Percentiles rank a stretch among this genome's conserved stretches.
These are phyloP conservation scores for Delphinella strobiligena DNA, from an alignment of 2,329 filamentous ascomycete species.

Conservation along the genomic window DNA sequence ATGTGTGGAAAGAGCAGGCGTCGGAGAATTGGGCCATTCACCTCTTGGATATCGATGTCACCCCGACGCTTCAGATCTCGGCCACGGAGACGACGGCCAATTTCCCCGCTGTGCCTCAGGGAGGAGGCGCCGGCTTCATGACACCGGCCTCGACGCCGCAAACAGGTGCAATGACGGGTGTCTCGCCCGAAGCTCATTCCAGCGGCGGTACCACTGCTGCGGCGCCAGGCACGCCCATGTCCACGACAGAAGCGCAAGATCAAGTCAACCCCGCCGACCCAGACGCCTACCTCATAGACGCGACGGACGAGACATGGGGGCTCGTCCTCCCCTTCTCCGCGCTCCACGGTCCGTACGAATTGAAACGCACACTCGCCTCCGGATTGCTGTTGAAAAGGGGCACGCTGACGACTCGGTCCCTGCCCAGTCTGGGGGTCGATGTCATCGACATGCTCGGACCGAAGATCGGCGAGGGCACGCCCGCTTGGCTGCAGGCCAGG, in stretches of 20 bases:
- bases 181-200: constrained; percentile 19
- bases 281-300: constrained; percentile 59
- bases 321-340: constrained; percentile 43
- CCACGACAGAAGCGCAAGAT: constrained; percentile 32
- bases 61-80: constrained; percentile 37
- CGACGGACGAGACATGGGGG: constrained; percentile 65
- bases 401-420: not conserved
- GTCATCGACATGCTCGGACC: constrained; percentile 16
- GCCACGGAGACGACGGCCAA: constrained; percentile 36
- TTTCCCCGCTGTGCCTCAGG: constrained; percentile 7
- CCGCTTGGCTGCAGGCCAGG: constrained; percentile 5
- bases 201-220: constrained; percentile 18
- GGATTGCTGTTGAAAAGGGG: constrained; percentile 33
- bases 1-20: constrained; percentile 3
- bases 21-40: constrained; percentile 18
- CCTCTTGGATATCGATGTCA: constrained; percentile 16
- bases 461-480: constrained; percentile 7
- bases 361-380: constrained; percentile 23
- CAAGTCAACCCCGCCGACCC: constrained; percentile 35
- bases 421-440: constrained; percentile 27
- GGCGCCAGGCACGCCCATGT: constrained; percentile 32
- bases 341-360: constrained; percentile 34
- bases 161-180: constrained; percentile 14
- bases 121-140: constrained; percentile 17
- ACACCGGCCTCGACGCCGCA: constrained; percentile 58